phyloP scores from a whole-genome alignment of 306 rosid genomes.

The Vicia villosa region DNA sequence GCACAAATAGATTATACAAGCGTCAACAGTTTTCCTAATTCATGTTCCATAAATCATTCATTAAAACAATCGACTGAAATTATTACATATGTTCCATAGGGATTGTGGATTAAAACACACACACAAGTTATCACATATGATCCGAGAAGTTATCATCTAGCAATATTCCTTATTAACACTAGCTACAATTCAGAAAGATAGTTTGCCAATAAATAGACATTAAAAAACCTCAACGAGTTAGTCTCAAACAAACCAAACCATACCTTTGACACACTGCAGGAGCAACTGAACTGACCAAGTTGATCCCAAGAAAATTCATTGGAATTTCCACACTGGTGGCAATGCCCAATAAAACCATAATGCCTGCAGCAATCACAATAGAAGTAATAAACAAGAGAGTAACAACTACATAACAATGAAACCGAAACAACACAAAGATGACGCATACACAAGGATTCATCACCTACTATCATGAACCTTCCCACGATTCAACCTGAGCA shows the following conservation, averaged over 20 bases:
- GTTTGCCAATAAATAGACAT: constrained; percentile 13
- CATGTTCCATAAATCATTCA: not conserved
- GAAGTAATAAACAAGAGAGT: constrained; percentile 11
- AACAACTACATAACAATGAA: not conserved
- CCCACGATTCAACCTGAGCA: constrained; percentile 76
- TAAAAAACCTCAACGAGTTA: constrained; percentile 8
- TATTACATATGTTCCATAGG: too few species aligned
- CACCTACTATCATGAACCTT: constrained; percentile 72
- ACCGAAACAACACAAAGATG: not conserved
- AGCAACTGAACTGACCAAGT: constrained; percentile 74
- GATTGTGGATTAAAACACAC: not conserved
- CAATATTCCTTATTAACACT: constrained; percentile 10
- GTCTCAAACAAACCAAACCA: constrained; percentile 21
- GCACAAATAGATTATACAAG: not conserved
- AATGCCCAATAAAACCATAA: constrained; percentile 76
- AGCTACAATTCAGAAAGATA: constrained; percentile 1
- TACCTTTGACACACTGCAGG: constrained; percentile 70
- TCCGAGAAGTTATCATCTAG: constrained; percentile 12
- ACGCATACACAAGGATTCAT: constrained; percentile 1
- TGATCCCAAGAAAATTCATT: constrained; percentile 72
- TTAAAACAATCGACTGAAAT: constrained; percentile 13
- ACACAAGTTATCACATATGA: constrained; percentile 17
- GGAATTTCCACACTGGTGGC: constrained; percentile 79
- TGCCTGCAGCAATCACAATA: constrained; percentile 44
- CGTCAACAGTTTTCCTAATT: constrained; percentile 18